Evolutionary conservation across 75 land plant species (phyloP), one percentile per base, ranked within the genome.

Genomic region (Sequoia sempervirens): DNA sequence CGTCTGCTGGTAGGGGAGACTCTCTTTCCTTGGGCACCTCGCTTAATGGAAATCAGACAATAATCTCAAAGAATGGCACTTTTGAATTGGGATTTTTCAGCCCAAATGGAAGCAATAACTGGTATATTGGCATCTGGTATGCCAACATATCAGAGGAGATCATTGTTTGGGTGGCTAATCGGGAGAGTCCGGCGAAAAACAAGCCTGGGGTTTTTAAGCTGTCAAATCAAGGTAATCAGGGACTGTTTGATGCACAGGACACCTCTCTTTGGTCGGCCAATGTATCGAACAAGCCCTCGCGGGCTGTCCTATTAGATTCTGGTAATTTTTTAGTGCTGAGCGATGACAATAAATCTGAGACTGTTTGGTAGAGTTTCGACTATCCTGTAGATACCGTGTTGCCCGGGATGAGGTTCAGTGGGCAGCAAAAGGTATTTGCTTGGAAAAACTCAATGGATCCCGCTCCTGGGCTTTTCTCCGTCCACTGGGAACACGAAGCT

Each of bases 131-230:
- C 52, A 87, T 91, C 34, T 91, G 89, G 90, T 91, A 88, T 85
- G 79, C 76, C 17, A 85, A 68, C 1, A 58, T 83, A 17, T 17
- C 85, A 2, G 8, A 4, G 1, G 3, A 36, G 4, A 87, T 86
- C n/a, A n/a, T 76, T 0, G 88, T 88, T 26, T 93, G 94, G 94
- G 89, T 91, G 2, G 94, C 94, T 18, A 93, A 93, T 56, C 82
- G 92, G 73, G 89, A 88, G 4, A 64, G 28, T 11, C 90, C 92
- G 1, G 61, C 88, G 45, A 5, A 70, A 8, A 84, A 89, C 81
- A 41, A 23, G 23, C n/a, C 73, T 74, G 79, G 87, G n/a, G 64
- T 84, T 45, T 82, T 88, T 72, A 83, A 56, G 37, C 45, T 82
- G 68, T 75, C 85, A 18, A 81, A 23, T 2, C 78, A 86, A 4